Percentiles rank a stretch among this genome's conserved stretches.
Conservation (phyloP, 257 asterid genomes). For the Jasminum sambac region DNA sequence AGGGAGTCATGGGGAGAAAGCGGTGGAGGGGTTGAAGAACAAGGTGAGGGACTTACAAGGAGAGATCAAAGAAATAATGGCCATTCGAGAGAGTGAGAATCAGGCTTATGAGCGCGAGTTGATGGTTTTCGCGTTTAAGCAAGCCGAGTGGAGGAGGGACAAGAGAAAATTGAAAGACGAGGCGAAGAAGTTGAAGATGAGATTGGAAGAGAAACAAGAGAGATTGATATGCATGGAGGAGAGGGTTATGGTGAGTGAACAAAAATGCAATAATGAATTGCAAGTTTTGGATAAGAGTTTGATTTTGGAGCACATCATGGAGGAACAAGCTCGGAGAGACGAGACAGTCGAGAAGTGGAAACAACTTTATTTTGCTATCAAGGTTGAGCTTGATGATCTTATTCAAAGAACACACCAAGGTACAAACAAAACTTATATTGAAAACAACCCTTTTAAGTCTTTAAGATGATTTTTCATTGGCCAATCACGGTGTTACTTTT, state of each 20-base stretch:
- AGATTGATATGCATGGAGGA: conserved; percentile 25
- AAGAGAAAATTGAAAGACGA: conserved; percentile 55
- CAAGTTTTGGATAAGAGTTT: conserved; percentile 12
- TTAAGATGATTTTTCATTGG: too few relatives aligned
- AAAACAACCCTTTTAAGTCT: too few relatives aligned
- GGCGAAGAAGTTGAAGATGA: conserved; percentile 40
- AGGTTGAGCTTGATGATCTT: conserved; percentile 86
- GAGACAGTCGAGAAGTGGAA: conserved; percentile 82
- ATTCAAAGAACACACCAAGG: conserved; percentile 65
- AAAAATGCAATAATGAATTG: conserved; percentile 22
- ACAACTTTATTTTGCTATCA: conserved; percentile 75
- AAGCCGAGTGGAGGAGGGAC: conserved; percentile 74
- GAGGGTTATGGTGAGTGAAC: conserved; percentile 1
- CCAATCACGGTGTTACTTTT: too few relatives aligned
- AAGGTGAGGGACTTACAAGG: conserved; percentile 52
- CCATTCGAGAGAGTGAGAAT: conserved; percentile 63
- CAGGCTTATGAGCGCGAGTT: conserved; percentile 58
- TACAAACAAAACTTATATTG: conserved; percentile 1
- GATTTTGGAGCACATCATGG: conserved; percentile 27
- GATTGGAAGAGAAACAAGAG: conserved; percentile 35
- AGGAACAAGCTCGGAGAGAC: conserved; percentile 46
- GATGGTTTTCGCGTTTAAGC: conserved; percentile 61
- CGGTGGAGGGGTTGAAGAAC: conserved; percentile 52
- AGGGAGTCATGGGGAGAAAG: conserved; percentile 32
- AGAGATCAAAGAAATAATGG: conserved; percentile 60